These are phyloP conservation scores for Groenewaldozyma salmanticensis DNA, from an alignment of 805 yeast species.

Conservation along the genomic window DNA sequence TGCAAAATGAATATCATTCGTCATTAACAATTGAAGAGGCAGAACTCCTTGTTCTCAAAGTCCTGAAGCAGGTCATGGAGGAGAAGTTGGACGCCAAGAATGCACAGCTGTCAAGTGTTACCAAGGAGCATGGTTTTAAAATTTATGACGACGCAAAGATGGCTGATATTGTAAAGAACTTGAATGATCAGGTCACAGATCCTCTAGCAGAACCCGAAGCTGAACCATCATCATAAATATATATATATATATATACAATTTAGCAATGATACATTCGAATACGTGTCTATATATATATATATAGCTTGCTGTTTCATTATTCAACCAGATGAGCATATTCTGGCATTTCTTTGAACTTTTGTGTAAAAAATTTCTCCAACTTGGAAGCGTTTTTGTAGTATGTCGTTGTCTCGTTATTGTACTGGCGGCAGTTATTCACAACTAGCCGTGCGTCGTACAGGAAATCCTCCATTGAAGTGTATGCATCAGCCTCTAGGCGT, in stretches of 20 bases:
- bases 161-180: slow-evolving; percentile 63
- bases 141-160: slow-evolving; percentile 78
- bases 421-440: slow-evolving; percentile 83
- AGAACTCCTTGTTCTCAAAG: slow-evolving; percentile 77
- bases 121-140: slow-evolving; percentile 75
- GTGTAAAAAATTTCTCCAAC: slow-evolving; percentile 78
- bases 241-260: slow-evolving; percentile 1
- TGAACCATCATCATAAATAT: background rate
- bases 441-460: slow-evolving; percentile 79
- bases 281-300: background rate
- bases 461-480: slow-evolving; percentile 84
- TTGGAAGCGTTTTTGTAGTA: slow-evolving; percentile 92
- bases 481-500: slow-evolving; percentile 84
- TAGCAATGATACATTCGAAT: too few species aligned
- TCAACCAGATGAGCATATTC: slow-evolving; percentile 82
- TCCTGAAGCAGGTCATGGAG: slow-evolving; percentile 97
- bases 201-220: slow-evolving; percentile 6
- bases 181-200: slow-evolving; percentile 52
- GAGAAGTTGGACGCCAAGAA: slow-evolving; percentile 92
- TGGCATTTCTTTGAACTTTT: slow-evolving; percentile 79
- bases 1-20: slow-evolving; percentile 88
- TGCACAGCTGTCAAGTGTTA: slow-evolving; percentile 90
- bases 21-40: slow-evolving; percentile 89
- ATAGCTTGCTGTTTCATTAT: slow-evolving; percentile 19
- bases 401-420: slow-evolving; percentile 90